Evolutionary conservation across 805 yeast species (phyloP), one percentile per base, ranked within the genome.

Genomic region (Yarrowia bubula): DNA sequence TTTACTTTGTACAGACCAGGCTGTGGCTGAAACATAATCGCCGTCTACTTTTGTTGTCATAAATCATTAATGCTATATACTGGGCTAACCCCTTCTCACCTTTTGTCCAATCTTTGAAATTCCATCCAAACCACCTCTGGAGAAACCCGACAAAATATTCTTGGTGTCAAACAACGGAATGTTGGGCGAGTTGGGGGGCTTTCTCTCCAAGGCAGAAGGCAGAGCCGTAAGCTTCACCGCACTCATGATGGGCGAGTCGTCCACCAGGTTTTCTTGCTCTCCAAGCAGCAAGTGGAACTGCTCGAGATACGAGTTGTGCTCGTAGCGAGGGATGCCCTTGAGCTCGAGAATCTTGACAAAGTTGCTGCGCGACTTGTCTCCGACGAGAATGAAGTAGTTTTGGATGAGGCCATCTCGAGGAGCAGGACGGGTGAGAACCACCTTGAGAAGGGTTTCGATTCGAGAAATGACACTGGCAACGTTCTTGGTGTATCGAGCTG

Each of bases 371-470:
- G 85, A 83, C 53, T 80, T 80, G 75, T 90, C 96, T 8, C 86
- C 86, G 61, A 90, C 80, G 13, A 88, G 76, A 65, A 80, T 79
- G 71, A 89, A 83, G 73, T 90, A 90, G 71, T 81, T 84, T 53
- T 84, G 82, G 1, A 89, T 84, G 22, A 90, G 80, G 8, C 79
- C 81, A 64, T 82, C 84, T 64, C 83, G 81, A n/a, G 96, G 96
- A n/a, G 83, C 81, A 7, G 80, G 75, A 11, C 86, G 85, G 0
- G 89, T 83, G 73, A 87, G 77, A 37, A 91, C 74, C 3, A 90
- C 83, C 71, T 89, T 88, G 66, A 91, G 77, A n/a, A 91, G 74
- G 1, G 83, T 78, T 70, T 89, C 93, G 2, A 89, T 73, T 28
- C 77, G 75, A n/a, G 72, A 70, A 18, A 76, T 81, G 14, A 77